These are phyloP conservation scores for Fomitopsis schrenkii DNA, from an alignment of 1,284 basidiomycete genomes.

Conservation along the genomic window DNA sequence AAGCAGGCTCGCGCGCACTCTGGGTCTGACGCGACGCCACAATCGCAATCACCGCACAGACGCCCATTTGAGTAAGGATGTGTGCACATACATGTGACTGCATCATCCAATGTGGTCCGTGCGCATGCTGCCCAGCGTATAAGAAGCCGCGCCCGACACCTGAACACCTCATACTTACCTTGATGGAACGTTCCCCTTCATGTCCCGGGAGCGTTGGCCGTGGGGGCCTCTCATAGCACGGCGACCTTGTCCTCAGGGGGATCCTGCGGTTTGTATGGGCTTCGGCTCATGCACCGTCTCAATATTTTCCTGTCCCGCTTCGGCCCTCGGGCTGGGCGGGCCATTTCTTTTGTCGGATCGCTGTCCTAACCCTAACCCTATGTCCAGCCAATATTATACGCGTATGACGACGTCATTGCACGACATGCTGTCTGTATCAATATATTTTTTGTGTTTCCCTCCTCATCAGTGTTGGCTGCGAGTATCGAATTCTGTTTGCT, in stretches of 20 bases:
- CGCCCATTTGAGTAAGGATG: not conserved
- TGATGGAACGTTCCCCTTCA: constrained; percentile 37
- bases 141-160: constrained; percentile 13
- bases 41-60: not conserved
- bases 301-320: constrained; percentile 68
- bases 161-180: constrained; percentile 34
- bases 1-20: not conserved
- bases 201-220: constrained; percentile 38
- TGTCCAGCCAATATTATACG: not conserved
- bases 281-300: constrained; percentile 64
- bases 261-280: constrained; percentile 55
- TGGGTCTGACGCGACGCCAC: not conserved
- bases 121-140: constrained; percentile 19
- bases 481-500: too few relatives aligned
- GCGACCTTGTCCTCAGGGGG: constrained; percentile 58
- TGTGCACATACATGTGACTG: constrained; percentile 15
- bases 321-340: constrained; percentile 40
- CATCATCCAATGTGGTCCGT: constrained; percentile 22
- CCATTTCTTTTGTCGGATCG: constrained; percentile 24
- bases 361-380: constrained; percentile 30
- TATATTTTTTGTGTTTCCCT: not conserved
- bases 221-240: constrained; percentile 58
- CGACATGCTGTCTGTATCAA: not conserved
- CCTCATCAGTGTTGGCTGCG: too few relatives aligned
- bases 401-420: not conserved